Evolutionary conservation across 169 alveolate species (phyloP), one percentile per base, ranked within the genome.

Genomic region (Plasmodium billcollinsi): DNA sequence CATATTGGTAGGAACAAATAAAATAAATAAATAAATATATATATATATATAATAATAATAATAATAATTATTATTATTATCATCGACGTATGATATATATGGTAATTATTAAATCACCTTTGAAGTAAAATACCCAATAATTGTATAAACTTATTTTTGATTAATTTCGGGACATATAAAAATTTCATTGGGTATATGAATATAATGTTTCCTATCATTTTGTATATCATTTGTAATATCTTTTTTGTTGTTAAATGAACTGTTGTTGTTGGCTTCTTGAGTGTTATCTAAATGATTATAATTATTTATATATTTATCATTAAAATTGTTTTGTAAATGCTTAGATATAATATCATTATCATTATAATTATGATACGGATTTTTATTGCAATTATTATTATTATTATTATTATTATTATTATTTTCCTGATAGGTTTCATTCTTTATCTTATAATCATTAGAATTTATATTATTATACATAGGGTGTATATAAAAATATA

Each of bases 81-180:
- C 9, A 33, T 33, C 45, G 5, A 5, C 47, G 47, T 39, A 7
- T 39, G 47, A 39, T 39, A 39, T 39, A 39, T 39, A 39, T 5
- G 2, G 11, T 39, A 39, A 39, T 39, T 39, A 39, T 5, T 39
- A 39, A 39, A 5, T 39, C 47, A 39, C 9, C 2, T 2, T 39
- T 39, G 2, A 39, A 5, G 9, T 5, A 5, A 39, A 39, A 39
- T 39, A 39, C 11, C 11, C 47, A 39, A 39, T 39, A 39, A 39
- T 5, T 39, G 47, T 39, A 39, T 39, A 39, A 39, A 1, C 5
- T 39, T 39, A 39, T 39, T 66, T 73, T 59, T 65, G 78, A 65
- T 33, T 50, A 21, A 78, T 33, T 65, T 78, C 80, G 9, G 89
- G 89, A 18, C 89, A 78, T 50, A 66, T n/a, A 59, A 78, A 78